Percentiles rank a stretch among this genome's conserved stretches.
Evolutionary conservation across 768 basidiomycete genomes (phyloP).

Genomic region (Phylloporus sp.): DNA sequence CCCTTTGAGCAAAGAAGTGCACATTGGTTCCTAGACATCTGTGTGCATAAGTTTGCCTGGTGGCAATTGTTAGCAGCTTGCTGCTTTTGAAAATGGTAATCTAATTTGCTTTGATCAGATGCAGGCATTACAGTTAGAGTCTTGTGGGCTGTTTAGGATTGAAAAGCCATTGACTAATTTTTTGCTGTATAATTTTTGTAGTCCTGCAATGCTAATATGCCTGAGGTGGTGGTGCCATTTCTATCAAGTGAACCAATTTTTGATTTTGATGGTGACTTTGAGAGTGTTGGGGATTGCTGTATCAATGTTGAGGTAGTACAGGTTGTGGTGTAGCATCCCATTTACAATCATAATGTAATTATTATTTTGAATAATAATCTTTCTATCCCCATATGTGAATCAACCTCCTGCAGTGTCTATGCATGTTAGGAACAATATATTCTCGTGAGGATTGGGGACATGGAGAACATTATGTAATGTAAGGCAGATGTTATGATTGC

Average conservation of each 20-base stretch:
- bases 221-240: neutral
- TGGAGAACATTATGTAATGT: neutral
- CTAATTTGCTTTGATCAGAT: neutral
- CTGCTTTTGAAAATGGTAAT: neutral
- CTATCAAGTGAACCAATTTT: neutral
- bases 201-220: neutral
- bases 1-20: too few species aligned
- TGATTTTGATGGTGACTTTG: neutral
- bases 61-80: constrained; percentile 4
- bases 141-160: neutral
- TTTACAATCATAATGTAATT: too few species aligned
- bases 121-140: neutral
- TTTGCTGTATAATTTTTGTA: neutral
- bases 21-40: too few species aligned
- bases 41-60: too few species aligned
- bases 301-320: neutral
- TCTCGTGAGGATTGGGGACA: neutral
- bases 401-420: neutral
- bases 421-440: neutral
- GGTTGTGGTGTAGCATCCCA: neutral
- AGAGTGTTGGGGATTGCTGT: too few species aligned
- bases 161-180: neutral
- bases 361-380: neutral
- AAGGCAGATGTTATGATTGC: neutral
- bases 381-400: neutral